Percentiles rank a stretch among this genome's conserved stretches.
Conservation (phyloP, 805 yeast species). For the Metschnikowia dekortorum region DNA sequence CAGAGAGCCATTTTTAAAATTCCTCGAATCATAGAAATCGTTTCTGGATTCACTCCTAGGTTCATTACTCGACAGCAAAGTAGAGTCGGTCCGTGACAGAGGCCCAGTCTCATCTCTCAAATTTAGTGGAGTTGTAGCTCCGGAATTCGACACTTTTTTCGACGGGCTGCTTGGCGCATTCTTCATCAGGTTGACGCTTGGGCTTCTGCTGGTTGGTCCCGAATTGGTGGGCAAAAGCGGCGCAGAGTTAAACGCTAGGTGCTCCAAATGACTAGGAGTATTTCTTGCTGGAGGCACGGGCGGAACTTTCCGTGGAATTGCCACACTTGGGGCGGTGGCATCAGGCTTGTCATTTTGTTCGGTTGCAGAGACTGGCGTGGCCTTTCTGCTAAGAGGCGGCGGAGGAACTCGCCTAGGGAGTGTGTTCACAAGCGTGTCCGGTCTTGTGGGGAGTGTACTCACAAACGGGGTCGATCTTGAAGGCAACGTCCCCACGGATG, state of each 20-base stretch:
- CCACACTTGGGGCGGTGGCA: no score
- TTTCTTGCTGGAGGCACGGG: slow-evolving; percentile 8
- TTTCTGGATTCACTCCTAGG: neutral
- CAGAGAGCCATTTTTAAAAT: neutral
- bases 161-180: neutral
- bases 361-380: neutral
- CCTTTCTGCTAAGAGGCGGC: slow-evolving; percentile 22
- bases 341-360: neutral
- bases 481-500: slow-evolving; percentile 14
- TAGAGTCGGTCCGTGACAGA: neutral
- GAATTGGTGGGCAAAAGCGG: slow-evolving; percentile 38
- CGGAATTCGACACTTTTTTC: neutral
- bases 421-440: neutral
- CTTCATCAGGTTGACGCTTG: neutral
- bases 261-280: slow-evolving; percentile 8
- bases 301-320: neutral
- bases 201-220: slow-evolving; percentile 3
- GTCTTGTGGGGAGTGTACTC: slow-evolving; percentile 13
- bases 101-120: no score
- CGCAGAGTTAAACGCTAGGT: slow-evolving; percentile 32
- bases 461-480: neutral
- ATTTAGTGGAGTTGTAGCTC: no score
- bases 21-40: neutral
- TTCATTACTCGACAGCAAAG: neutral
- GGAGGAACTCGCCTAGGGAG: slow-evolving; percentile 29